Percentiles rank a stretch among this genome's conserved stretches.
Conservation (phyloP, 495 filamentous ascomycete species). For the Pyrenula massariospora region DNA sequence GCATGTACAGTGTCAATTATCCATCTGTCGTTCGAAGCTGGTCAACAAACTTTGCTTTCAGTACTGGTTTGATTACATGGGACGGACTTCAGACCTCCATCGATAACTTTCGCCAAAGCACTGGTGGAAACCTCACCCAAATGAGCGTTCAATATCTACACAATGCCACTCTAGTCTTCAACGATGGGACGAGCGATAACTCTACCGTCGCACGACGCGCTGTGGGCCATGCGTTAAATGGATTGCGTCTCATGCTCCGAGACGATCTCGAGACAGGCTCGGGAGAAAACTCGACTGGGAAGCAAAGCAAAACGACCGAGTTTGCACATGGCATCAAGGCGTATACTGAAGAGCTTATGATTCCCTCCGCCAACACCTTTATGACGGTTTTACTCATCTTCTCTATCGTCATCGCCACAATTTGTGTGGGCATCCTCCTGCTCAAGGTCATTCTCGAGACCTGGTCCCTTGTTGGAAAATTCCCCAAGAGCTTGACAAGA, state of each 20-base stretch:
- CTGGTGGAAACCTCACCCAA: conserved; percentile 76
- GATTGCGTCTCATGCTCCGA: conserved; percentile 16
- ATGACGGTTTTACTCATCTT: conserved; percentile 91
- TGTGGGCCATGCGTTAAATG: conserved; percentile 19
- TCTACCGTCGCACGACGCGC: conserved; percentile 39
- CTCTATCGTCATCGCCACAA: conserved; percentile 71
- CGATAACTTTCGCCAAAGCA: conserved; percentile 67
- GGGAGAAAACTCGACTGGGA: conserved; percentile 15
- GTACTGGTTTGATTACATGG: conserved; percentile 77
- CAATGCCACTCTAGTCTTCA: conserved; percentile 60
- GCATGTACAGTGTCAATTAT: conserved; percentile 86
- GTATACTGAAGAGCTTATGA: conserved; percentile 63
- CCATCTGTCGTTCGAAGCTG: conserved; percentile 81
- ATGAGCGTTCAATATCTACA: conserved; percentile 65
- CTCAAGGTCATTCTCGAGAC: conserved; percentile 86
- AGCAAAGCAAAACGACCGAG: conserved; percentile 15
- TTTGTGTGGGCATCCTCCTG: conserved; percentile 77
- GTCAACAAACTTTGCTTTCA: conserved; percentile 87
- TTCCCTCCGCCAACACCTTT: conserved; percentile 85
- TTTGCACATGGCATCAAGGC: conserved; percentile 54
- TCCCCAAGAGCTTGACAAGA: conserved; percentile 65
- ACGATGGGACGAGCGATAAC: conserved; percentile 31
- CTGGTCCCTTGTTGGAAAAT: conserved; percentile 82
- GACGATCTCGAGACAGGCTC: conserved; percentile 37
- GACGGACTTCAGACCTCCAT: conserved; percentile 66